Base-by-base conservation (phyloP, 1,284 basidiomycete species). In the Pseudozyma sp. region DNA sequence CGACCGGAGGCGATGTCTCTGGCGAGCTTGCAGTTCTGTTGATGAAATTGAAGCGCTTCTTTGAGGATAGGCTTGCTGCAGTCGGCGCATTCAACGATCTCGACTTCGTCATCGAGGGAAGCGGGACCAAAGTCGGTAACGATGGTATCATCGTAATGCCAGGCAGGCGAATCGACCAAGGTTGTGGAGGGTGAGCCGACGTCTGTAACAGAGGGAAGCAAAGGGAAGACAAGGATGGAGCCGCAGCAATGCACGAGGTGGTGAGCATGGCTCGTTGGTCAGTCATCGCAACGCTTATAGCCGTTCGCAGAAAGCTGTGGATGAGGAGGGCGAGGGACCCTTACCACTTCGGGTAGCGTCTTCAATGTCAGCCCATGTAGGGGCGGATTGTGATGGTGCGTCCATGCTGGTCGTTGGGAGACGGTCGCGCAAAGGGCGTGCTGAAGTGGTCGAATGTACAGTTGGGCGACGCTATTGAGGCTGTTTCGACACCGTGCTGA, bases 51-150 rank as follows among this genome's bases (percentile, higher is more conserved):
- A 13, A 79, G 56, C 18, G 80, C 80, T 19, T 79, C 73, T 3
- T 52, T 60, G 35, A 83, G 74, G 34, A 83, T 62, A 0, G 77
- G 74, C 42, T 79, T 82, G 56, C 38, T 36, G 56, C 83, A 84
- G 36, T 77, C 70, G 12, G 36, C 18, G 31, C 83, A 84, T 44
- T 66, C 70, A 39, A 83, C 75, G 31, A 84, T 70, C 10, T 71
- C 70, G 11, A 83, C 67, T 31, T 81, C 72, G 52, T 82, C 81
- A 55, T 80, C 77, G 13, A 84, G 69, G 16, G 73, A 11, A n/a
- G 73, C 71, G 8, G 75, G 74, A 7, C 83, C 83, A 57, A 84
- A 83, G 63, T 82, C 81, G 35, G 79, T 81, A 25, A 84, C 79
- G 52, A 83, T 70, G 14, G 70, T 67, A 45, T 82, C 83, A 49